Conservation (phyloP, 805 yeast genomes). For the Saturnispora dispora region DNA sequence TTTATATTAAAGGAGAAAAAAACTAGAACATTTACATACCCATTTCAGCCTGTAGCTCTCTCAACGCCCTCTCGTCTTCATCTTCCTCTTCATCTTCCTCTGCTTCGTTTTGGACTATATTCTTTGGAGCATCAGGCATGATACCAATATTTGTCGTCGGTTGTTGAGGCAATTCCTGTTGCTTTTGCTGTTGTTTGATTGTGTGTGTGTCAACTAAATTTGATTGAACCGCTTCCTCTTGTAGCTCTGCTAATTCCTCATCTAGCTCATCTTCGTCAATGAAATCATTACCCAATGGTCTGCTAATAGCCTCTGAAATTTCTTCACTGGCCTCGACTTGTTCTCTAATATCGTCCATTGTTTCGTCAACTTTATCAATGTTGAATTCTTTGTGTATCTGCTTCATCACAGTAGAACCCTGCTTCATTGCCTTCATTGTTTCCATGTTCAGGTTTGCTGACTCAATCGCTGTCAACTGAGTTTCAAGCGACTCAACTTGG, state of each 20-base stretch:
- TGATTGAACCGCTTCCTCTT: constrained; percentile 64
- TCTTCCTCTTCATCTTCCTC: constrained; percentile 46
- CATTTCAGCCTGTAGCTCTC: constrained; percentile 80
- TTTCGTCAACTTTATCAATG: constrained; percentile 92
- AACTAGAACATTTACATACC: constrained; percentile 39
- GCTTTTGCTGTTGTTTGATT: neutral
- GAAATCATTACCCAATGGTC: constrained; percentile 76
- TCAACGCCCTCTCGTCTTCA: constrained; percentile 76
- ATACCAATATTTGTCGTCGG: neutral
- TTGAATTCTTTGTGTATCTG: constrained; percentile 91
- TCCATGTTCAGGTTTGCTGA: constrained; percentile 93
- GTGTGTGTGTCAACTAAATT: constrained; percentile 11
- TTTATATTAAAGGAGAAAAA: neutral
- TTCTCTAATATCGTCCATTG: constrained; percentile 97
- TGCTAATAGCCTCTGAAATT: constrained; percentile 89
- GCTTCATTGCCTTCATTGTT: constrained; percentile 98
- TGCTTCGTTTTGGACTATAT: constrained; percentile 37
- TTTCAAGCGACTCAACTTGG: constrained; percentile 83
- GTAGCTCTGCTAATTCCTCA: constrained; percentile 81
- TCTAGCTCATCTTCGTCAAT: constrained; percentile 90
- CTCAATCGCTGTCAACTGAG: constrained; percentile 85
- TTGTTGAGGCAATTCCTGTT: constrained; percentile 1
- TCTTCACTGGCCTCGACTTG: constrained; percentile 94
- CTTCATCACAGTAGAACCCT: constrained; percentile 95
- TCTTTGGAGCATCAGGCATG: constrained; percentile 41